Evolutionary conservation across 2,329 filamentous ascomycete species (phyloP), one percentile per base, ranked within the genome.

Genomic region (Microdochium paspali): DNA sequence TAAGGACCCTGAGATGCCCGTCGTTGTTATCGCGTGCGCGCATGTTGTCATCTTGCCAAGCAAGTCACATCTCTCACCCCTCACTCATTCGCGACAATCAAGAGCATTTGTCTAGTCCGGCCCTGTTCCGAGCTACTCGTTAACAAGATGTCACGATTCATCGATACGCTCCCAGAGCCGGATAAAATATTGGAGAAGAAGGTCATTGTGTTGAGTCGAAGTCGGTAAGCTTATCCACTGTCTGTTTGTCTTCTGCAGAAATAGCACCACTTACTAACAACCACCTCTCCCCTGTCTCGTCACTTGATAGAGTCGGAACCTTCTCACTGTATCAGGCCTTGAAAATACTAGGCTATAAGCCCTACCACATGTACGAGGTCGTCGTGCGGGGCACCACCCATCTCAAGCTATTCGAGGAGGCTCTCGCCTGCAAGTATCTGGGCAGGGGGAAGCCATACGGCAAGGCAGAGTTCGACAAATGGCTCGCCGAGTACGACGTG

Each of bases 401-500:
- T 7, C 52, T 56, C 49, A 26, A 24, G 10, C 42, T 54, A 10
- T 50, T 57, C 23, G 47, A 53, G 24, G 56, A 59, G 44, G 56
- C 53, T 18, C 28, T 58, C 39, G 43, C 48, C 31, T 52, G 50
- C 44, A 57, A 57, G 30, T 56, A 54, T 24, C 43, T 49, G 13
- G 47, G 49, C 24, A 49, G 28, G 18, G 49, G 50, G 24, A 56
- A 57, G 42, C 55, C 52, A 32, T 57, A 58, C 24, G 54, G 50
- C 24, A 55, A 54, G 47, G 51, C 48, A 4, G 56, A 59, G 30
- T 55, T 58, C 10, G 55, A 58, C 35, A 56, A 55, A 44, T 56
- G 56, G 55, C 49, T 58, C 21, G 54, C 51, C 5, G 49, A 50
- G 15, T 59, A 56, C 46, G 55, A 58, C 49, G 55, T 53, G 18